Percentiles rank a stretch among this genome's conserved stretches.
phyloP scores from a whole-genome alignment of 2,329 filamentous ascomycete genomes.

The Paraconiothyrium sp. region DNA sequence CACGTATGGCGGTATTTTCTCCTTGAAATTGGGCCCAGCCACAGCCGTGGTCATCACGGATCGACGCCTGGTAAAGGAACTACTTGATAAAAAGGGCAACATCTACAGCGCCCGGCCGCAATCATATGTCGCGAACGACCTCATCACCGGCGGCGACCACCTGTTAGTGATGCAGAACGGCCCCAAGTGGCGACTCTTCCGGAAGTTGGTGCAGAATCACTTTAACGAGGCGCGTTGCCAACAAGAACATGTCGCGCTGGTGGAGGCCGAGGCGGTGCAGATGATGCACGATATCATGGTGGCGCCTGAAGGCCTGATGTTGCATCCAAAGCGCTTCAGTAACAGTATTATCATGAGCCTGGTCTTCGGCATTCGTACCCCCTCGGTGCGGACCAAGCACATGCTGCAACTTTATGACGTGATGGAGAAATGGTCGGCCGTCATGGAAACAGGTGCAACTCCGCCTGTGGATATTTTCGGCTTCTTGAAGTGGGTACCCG shows the following conservation, averaged over 20 bases:
- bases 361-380: slow-evolving; percentile 28
- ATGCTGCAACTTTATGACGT: slow-evolving; percentile 52
- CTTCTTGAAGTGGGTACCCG: slow-evolving; percentile 50
- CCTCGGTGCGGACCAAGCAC: slow-evolving; percentile 30
- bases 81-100: slow-evolving; percentile 19
- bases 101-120: slow-evolving; percentile 18
- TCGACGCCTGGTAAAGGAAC: slow-evolving; percentile 14
- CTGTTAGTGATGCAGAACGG: slow-evolving; percentile 59
- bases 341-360: slow-evolving; percentile 57
- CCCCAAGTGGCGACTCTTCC: slow-evolving; percentile 56
- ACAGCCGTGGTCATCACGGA: slow-evolving; percentile 20
- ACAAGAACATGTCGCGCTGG: slow-evolving; percentile 53
- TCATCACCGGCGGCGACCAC: slow-evolving; percentile 60
- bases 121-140: slow-evolving; percentile 13
- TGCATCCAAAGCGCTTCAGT: slow-evolving; percentile 59
- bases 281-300: slow-evolving; percentile 57
- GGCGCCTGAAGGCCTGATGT: slow-evolving; percentile 55
- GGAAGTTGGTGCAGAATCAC: slow-evolving; percentile 57
- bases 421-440: slow-evolving; percentile 53
- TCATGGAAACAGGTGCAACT: slow-evolving; percentile 58
- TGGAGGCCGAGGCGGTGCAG: slow-evolving; percentile 61
- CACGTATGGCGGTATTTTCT: slow-evolving; percentile 21
- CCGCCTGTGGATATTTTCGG: slow-evolving; percentile 56
- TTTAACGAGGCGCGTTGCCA: slow-evolving; percentile 58
- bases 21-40: slow-evolving; percentile 15